Percentiles rank a stretch among this genome's conserved stretches.
phyloP scores from a whole-genome alignment of 1,284 basidiomycete genomes.

The Exobasidium rhododendri region DNA sequence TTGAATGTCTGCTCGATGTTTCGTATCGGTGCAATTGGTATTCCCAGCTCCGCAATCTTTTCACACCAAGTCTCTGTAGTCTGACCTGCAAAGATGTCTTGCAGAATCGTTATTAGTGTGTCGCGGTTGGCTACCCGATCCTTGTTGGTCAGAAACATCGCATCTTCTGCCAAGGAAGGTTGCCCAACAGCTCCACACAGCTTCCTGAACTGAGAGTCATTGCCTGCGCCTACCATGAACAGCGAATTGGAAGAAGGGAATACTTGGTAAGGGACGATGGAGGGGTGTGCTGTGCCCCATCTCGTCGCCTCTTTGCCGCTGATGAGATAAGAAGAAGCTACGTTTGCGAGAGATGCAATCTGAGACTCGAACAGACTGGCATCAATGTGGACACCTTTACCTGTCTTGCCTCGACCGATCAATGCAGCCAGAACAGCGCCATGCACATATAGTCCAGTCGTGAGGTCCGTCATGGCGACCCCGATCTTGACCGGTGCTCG shows the following conservation, averaged over 20 bases:
- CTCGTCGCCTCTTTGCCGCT: slow-evolving; percentile 78
- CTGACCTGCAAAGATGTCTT: slow-evolving; percentile 56
- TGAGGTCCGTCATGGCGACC: slow-evolving; percentile 84
- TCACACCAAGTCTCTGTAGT: slow-evolving; percentile 34
- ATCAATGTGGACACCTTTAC: slow-evolving; percentile 84
- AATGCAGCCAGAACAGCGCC: slow-evolving; percentile 88
- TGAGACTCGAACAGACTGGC: slow-evolving; percentile 66
- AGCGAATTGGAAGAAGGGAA: slow-evolving; percentile 85
- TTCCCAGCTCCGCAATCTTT: slow-evolving; percentile 28
- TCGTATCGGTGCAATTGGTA: slow-evolving; percentile 65
- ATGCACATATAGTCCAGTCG: slow-evolving; percentile 88
- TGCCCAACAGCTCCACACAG: slow-evolving; percentile 23
- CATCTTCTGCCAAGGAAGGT: slow-evolving; percentile 21
- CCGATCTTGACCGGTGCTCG: slow-evolving; percentile 73
- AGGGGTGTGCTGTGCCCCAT: slow-evolving; percentile 80
- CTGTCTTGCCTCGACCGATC: slow-evolving; percentile 75
- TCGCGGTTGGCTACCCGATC: slow-evolving; percentile 73
- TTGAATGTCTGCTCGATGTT: slow-evolving; percentile 80
- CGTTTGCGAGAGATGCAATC: slow-evolving; percentile 87
- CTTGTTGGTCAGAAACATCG: slow-evolving; percentile 60
- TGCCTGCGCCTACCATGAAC: slow-evolving; percentile 87
- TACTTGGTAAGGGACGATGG: slow-evolving; percentile 46
- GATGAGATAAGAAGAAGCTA: slow-evolving; percentile 77
- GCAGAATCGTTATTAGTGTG: slow-evolving; percentile 71
- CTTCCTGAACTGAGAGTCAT: slow-evolving; percentile 71